Evolutionary conservation across 441 rosid species (phyloP), one percentile per base, ranked within the genome.

Genomic region (Raphanus hybrid): DNA sequence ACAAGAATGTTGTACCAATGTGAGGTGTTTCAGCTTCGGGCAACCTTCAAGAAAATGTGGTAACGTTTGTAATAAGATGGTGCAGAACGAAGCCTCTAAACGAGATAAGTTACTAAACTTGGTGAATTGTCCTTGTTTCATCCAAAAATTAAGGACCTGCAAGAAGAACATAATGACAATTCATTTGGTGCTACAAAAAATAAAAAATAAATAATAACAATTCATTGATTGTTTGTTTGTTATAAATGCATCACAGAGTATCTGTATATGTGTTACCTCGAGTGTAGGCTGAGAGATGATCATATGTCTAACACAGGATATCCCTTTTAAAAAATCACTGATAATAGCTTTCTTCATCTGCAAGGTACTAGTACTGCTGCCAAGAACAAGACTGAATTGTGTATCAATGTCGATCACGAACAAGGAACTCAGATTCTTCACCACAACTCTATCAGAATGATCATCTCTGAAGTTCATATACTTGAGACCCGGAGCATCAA

Each of bases 301-400:
- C 74, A 70, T 58, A 35, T 58, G 74, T 23, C 65, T 70, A 12
- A 23, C 74, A 59, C 55, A 20, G 5, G 65, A 70, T 2, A 70
- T 0, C 15, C 12, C 55, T 3, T 3, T n/a, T 12, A 70, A 8
- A 23, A 70, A 58, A 16, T 18, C 48, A 16, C 11, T 0, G 6
- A 57, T 14, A 57, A 20, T 23, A 58, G n/a, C 32, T 20, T n/a
- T 35, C 54, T 23, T 54, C 29, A 2, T 15, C 27, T 10, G 26
- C 64, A 41, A 39, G 5, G 6, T 43, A 11, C 15, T 3, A 45
- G 12, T 4, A 20, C 12, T 29, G 5, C 0, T 8, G 0, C 6
- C 32, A 10, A 16, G 3, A 4, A 11, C 1, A 12, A 11, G 6
- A 34, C 37, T 43, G 50, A 43, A 45, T 2, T 10, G 1, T 0